Conservation (phyloP, 2,329 filamentous ascomycete species). For the Septoria petroselini region DNA sequence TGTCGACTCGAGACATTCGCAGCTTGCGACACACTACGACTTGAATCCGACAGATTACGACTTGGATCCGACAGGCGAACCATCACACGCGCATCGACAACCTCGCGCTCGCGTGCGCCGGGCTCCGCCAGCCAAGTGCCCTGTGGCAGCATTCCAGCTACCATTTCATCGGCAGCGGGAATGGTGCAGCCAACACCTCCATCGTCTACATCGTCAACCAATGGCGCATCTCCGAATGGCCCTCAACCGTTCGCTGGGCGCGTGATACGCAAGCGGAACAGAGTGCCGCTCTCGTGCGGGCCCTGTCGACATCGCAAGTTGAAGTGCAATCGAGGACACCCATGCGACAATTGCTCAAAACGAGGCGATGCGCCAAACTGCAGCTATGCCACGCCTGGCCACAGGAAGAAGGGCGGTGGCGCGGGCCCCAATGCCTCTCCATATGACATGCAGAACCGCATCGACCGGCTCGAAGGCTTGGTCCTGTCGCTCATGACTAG, state of each 20-base stretch:
- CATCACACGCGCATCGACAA: no score
- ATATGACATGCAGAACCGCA: constrained; percentile 98
- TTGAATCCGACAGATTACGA: no score
- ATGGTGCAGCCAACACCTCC: constrained; percentile 61
- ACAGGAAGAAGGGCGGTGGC: constrained; percentile 65
- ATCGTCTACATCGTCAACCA: constrained; percentile 72
- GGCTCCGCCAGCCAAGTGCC: no score
- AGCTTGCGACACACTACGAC: no score
- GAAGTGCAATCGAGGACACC: constrained; percentile 89
- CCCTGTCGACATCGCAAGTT: constrained; percentile 92
- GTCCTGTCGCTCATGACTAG: constrained; percentile 94
- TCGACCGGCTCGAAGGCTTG: constrained; percentile 88
- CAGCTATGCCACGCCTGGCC: constrained; percentile 68
- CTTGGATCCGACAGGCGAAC: no score
- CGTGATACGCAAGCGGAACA: constrained; percentile 86
- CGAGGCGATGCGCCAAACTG: constrained; percentile 77
- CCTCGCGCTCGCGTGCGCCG: no score
- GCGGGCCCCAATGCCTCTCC: constrained; percentile 53
- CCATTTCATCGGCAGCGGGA: constrained; percentile 2
- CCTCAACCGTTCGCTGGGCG: constrained; percentile 63
- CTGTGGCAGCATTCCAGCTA: no score
- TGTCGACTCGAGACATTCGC: no score
- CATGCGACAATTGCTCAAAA: constrained; percentile 93
- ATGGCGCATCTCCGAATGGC: constrained; percentile 72
- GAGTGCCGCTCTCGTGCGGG: constrained; percentile 85